Evolutionary conservation across 306 rosid species (phyloP).

Genomic region (Rubus idaeus): DNA sequence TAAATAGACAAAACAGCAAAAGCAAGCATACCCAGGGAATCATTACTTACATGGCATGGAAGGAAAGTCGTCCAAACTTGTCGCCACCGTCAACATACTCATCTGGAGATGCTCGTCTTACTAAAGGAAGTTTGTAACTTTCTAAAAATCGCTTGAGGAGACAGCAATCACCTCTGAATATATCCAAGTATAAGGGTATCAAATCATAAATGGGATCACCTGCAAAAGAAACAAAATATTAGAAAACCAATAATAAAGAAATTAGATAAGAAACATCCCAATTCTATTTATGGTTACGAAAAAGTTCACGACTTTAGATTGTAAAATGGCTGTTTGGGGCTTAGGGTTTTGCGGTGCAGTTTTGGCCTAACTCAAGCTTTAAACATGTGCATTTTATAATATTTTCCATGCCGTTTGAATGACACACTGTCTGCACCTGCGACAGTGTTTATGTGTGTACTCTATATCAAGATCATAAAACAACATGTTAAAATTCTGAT

Average conservation of each 20-base stretch:
- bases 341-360: not conserved
- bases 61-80: slow-evolving; percentile 68
- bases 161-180: slow-evolving; percentile 73
- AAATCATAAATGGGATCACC: slow-evolving; percentile 80
- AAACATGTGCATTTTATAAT: not conserved
- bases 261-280: not conserved
- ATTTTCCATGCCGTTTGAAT: not conserved
- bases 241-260: not conserved
- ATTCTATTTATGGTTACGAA: not conserved
- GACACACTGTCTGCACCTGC: not conserved
- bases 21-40: slow-evolving; percentile 1
- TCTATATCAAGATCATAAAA: not conserved
- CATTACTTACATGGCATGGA: slow-evolving; percentile 79
- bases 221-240: slow-evolving; percentile 36
- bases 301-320: not conserved
- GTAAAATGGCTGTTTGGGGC: not conserved
- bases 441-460: not conserved
- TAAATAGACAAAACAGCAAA: not conserved
- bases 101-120: slow-evolving; percentile 31
- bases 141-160: slow-evolving; percentile 65
- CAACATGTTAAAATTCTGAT: not conserved
- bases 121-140: slow-evolving; percentile 84
- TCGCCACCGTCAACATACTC: slow-evolving; percentile 45
- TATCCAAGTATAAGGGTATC: slow-evolving; percentile 85
- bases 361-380: not conserved